Base-by-base conservation (phyloP, 352 stramenopile genomes). In the Aphanomyces astaci region DNA sequence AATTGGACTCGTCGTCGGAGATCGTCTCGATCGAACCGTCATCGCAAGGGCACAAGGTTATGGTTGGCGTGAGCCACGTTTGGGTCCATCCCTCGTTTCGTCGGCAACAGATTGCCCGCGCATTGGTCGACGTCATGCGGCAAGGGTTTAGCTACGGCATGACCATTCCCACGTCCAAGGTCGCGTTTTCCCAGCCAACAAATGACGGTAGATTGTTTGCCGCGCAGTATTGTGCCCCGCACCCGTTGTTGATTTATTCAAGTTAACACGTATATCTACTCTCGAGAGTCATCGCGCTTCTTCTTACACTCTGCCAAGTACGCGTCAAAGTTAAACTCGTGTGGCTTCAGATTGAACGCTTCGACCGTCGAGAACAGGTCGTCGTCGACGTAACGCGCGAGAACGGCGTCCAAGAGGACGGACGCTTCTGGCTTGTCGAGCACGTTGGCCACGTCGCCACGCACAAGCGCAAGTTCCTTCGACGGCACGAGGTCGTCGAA, bases 361-460 rank as follows among this genome's bases (percentile, higher is more conserved):
- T 94, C 75, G 1, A 96, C 84, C 59, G 78, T 85, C 5, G 83
- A 66, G 66, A 78, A 90, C 22, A 90, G 77, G 63, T 79, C 71
- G 25, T 90, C 78, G 68, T 89, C 76, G 24, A 79, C 72, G 71
- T 96, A 96, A 54, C 81, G 87, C 22, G 71, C 53, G 24, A 90
- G 70, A 22, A 94, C 30, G 59, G 90, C 79, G 7, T 79, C 54
- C 22, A 96, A 62, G 31, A 96, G 70, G 48, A 77, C 70, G 65
- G 87, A 72, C 25, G 87, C 83, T 70, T 96, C 87, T 60, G 76
- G 73, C 72, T 94, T 94, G 71, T 90, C 85, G 28, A 96, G 75
- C 78, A 94, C 88, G 54, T 92, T 91, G 67, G 90, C 82, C 51
- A 96, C 84, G 55, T 96, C 87, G 13, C 77, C 87, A 49, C 87